Conservation (phyloP, 2,329 filamentous ascomycete genomes). For the Exophiala sideris region DNA sequence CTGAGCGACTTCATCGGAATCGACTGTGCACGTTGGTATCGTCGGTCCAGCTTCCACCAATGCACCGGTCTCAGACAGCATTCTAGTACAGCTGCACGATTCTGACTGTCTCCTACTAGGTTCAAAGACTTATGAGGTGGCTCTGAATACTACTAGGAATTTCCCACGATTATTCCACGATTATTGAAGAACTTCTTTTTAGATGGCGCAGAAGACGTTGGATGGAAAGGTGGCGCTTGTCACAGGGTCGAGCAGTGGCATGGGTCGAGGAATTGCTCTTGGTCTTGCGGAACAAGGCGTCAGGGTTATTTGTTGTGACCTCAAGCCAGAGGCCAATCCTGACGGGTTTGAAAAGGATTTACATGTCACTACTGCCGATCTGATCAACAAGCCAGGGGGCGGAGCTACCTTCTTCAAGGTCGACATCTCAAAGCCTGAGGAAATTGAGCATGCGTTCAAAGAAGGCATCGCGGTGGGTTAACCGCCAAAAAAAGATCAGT, state of each 20-base stretch:
- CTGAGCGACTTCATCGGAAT: no score
- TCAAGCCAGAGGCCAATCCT: slow-evolving; percentile 23
- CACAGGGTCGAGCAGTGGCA: slow-evolving; percentile 79
- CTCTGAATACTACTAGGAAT: no score
- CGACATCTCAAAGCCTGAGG: slow-evolving; percentile 34
- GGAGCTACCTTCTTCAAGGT: slow-evolving; percentile 43
- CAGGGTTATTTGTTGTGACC: slow-evolving; percentile 26
- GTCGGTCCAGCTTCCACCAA: no score
- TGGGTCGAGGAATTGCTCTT: slow-evolving; percentile 78
- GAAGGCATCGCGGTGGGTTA: no score
- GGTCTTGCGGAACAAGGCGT: slow-evolving; percentile 71
- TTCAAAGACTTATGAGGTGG: no score
- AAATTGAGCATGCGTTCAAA: slow-evolving; percentile 5
- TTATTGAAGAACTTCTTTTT: no score
- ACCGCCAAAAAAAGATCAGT: neutral
- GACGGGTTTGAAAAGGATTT: slow-evolving; percentile 8
- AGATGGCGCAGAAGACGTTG: neutral
- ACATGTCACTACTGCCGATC: slow-evolving; percentile 35
- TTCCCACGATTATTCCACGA: no score
- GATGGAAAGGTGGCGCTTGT: slow-evolving; percentile 74
- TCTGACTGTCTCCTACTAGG: no score
- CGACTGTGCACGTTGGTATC: no score
- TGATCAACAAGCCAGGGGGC: slow-evolving; percentile 37
- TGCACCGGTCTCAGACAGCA: no score
- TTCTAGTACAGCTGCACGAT: no score